A percentile compares a stretch with the other conserved stretches of the same genome.
These are phyloP conservation scores for Tetracentron sinense DNA, from an alignment of 164 flowering plant species.

Conservation along the genomic window DNA sequence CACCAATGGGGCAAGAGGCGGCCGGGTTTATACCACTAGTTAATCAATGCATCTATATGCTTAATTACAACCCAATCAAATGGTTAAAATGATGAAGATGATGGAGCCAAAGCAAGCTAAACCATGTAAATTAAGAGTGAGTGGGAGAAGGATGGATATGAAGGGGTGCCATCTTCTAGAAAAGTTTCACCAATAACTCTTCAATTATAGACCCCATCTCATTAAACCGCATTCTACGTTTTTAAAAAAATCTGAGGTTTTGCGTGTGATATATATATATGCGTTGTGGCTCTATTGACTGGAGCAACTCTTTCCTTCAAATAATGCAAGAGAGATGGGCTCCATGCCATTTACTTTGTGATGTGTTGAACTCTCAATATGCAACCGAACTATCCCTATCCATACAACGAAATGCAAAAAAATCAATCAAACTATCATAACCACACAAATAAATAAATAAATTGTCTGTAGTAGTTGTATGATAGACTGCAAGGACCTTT, in stretches of 20 bases:
- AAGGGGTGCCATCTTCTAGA: too few relatives aligned
- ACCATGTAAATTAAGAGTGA: not conserved
- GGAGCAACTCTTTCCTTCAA: not conserved
- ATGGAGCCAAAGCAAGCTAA: not conserved
- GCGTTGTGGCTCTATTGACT: not conserved
- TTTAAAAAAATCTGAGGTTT: not conserved
- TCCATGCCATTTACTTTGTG: slow-evolving; percentile 11
- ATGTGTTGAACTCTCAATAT: not conserved
- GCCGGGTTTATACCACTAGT: too few relatives aligned
- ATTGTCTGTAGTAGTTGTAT: too few relatives aligned
- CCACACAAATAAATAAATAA: not conserved
- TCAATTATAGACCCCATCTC: too few relatives aligned
- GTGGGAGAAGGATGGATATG: not conserved
- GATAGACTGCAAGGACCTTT: not conserved
- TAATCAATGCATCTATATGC: too few relatives aligned
- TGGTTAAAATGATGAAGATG: too few relatives aligned
- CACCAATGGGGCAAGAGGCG: too few relatives aligned
- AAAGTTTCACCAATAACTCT: too few relatives aligned
- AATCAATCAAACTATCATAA: not conserved
- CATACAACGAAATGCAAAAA: not conserved
- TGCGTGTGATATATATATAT: too few relatives aligned
- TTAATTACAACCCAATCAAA: too few relatives aligned
- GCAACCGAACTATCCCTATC: not conserved
- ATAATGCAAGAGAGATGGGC: not conserved
- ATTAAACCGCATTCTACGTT: not conserved